Evolutionary conservation across 2,329 filamentous ascomycete genomes (phyloP), one percentile per base, ranked within the genome.

Genomic region (Cadophora sp.): DNA sequence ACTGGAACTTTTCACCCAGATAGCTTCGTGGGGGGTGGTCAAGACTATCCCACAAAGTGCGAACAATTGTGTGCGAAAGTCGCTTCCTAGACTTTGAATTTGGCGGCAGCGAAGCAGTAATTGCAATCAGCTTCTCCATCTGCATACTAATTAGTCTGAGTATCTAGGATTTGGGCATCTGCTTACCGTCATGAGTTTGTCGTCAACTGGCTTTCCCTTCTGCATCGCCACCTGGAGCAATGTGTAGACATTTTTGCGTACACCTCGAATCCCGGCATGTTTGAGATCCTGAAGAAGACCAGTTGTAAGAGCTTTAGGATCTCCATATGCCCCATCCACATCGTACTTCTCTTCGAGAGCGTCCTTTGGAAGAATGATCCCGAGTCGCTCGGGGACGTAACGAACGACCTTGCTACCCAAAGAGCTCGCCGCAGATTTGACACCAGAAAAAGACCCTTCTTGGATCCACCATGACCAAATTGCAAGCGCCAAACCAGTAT

Each of bases 1-100:
- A 93, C 68, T 83, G 81, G 73, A 83, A 89, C 64, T 89, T 80
- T n/a, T 90, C 80, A 1, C 86, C 86, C 63, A 89, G 78, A 66
- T 88, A 91, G 59, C 89, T 82, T 71, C 90, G 80, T 0, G 91
- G 89, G 0, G 91, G 91, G 68, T 94, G 91, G 20, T 91, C 89
- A 13, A 94, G 80, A 0, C 85, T 87, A 71, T 87, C 81, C 90
- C 91, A 94, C 0, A 94, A 82, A 77, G 89, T 83, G 59, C 86
- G 83, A 59, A 94, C 82, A 72, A 94, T 90, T 56, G 79, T 77
- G 72, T 91, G 88, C 11, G 91, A 93, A 62, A 93, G 80, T 60
- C 88, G 79, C 53, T 84, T 81, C 11, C 90, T 83, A 30, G 85
- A 83, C 72, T 85, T 85, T 2, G 90, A 92, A 63, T 84, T 81